Evolutionary conservation across 2,329 filamentous ascomycete species (phyloP).

Genomic region (Plenodomus tracheiphilus): DNA sequence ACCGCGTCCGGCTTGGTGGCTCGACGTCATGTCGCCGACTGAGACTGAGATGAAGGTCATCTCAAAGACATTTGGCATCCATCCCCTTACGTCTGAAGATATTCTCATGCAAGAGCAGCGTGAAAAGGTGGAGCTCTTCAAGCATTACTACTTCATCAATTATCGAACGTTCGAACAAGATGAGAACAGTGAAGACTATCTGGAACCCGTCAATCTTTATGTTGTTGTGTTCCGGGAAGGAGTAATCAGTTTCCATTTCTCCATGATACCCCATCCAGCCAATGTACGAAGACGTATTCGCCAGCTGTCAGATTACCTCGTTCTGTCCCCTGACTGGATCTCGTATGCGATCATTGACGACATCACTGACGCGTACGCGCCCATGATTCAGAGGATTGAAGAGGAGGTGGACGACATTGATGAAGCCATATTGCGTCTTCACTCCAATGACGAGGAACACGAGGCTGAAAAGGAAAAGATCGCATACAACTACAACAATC

Average conservation of each 20-base stretch:
- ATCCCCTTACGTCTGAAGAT: conserved; percentile 92
- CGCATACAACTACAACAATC: conserved; percentile 28
- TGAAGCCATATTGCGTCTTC: conserved; percentile 82
- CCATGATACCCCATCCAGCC: conserved; percentile 91
- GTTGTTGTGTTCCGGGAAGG: conserved; percentile 96
- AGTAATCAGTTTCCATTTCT: conserved; percentile 95
- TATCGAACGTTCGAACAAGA: conserved; percentile 98
- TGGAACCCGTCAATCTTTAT: conserved; percentile 97
- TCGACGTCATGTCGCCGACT: conserved; percentile 88
- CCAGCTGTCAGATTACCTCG: conserved; percentile 90
- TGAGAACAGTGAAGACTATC: conserved; percentile 80
- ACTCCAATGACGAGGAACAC: conserved; percentile 58
- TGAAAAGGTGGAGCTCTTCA: conserved; percentile 96
- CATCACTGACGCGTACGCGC: conserved; percentile 94
- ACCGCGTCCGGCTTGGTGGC: conserved; percentile 92
- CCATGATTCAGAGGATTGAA: conserved; percentile 89
- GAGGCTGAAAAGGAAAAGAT: conserved; percentile 29
- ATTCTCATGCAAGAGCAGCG: conserved; percentile 97
- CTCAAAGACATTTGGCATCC: conserved; percentile 90
- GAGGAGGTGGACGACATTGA: conserved; percentile 98
- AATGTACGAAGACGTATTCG: conserved; percentile 93
- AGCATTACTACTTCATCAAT: conserved; percentile 98
- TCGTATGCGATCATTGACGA: conserved; percentile 98
- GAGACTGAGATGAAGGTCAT: conserved; percentile 95
- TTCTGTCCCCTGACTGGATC: conserved; percentile 95